These are phyloP conservation scores for Trifolium repens DNA, from an alignment of 306 rosid species.

Conservation along the genomic window DNA sequence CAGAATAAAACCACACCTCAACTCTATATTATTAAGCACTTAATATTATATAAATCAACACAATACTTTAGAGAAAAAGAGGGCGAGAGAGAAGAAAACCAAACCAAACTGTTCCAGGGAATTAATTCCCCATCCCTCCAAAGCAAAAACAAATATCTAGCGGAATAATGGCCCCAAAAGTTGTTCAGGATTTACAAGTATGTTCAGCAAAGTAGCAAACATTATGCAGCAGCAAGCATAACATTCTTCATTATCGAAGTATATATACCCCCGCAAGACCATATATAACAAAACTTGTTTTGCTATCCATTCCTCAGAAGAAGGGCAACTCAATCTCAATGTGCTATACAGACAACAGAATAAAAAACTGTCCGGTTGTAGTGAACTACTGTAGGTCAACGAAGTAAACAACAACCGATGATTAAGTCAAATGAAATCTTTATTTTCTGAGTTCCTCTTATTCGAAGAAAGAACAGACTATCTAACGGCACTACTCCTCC, in stretches of 20 bases:
- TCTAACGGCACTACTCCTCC: constrained; percentile 37
- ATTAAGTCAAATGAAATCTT: constrained; percentile 40
- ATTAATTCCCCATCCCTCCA: constrained; percentile 53
- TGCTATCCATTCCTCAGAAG: constrained; percentile 40
- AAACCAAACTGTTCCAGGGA: constrained; percentile 54
- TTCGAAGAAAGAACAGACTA: constrained; percentile 40
- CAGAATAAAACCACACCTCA: constrained; percentile 22
- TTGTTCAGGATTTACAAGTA: constrained; percentile 57
- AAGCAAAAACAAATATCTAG: constrained; percentile 50
- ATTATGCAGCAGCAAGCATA: constrained; percentile 48
- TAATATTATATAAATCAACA: constrained; percentile 36
- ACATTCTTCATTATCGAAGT: constrained; percentile 43
- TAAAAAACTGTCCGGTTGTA: constrained; percentile 42
- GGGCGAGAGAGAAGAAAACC: constrained; percentile 47
- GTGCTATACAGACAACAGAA: constrained; percentile 42
- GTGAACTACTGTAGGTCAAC: constrained; percentile 41
- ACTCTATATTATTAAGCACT: constrained; percentile 24
- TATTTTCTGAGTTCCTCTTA: constrained; percentile 25
- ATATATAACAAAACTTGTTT: constrained; percentile 31
- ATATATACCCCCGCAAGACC: constrained; percentile 35
- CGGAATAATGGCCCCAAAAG: constrained; percentile 54
- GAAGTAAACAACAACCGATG: constrained; percentile 44
- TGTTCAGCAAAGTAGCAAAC: constrained; percentile 53
- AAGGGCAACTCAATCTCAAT: constrained; percentile 34
- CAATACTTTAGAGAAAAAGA: constrained; percentile 23